phyloP scores from a whole-genome alignment of 2,329 filamentous ascomycete genomes.

The Colletotrichum incanum region DNA sequence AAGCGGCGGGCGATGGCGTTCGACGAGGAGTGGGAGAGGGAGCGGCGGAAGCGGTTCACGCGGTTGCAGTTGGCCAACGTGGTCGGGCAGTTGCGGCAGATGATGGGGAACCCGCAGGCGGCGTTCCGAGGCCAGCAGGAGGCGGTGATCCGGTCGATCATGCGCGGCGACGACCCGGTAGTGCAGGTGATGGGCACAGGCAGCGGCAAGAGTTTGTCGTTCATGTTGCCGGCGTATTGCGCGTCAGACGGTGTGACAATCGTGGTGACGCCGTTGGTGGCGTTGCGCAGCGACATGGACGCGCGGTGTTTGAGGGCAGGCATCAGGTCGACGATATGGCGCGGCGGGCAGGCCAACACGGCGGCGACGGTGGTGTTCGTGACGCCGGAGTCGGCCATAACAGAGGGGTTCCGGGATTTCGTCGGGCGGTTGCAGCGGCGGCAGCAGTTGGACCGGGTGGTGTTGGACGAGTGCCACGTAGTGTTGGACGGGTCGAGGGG shows the following conservation, averaged over 20 bases:
- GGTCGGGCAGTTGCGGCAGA: slow-evolving; percentile 23
- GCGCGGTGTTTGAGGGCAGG: neutral
- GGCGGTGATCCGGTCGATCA: slow-evolving; percentile 35
- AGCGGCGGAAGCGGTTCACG: too few relatives aligned
- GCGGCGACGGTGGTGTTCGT: neutral
- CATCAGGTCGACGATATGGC: too few relatives aligned
- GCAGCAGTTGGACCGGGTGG: neutral
- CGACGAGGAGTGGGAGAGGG: too few relatives aligned
- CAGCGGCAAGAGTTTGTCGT: slow-evolving; percentile 44
- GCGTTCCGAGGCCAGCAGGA: slow-evolving; percentile 34
- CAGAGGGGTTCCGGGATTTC: neutral
- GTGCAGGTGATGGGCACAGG: slow-evolving; percentile 40
- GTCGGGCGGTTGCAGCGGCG: neutral
- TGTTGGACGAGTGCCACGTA: neutral
- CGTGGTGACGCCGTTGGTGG: slow-evolving; percentile 38
- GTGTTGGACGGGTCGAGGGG: neutral
- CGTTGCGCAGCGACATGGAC: slow-evolving; percentile 31
- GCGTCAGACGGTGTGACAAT: slow-evolving; percentile 24
- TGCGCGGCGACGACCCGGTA: slow-evolving; percentile 26
- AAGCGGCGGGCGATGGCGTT: too few relatives aligned
- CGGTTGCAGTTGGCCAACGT: neutral
- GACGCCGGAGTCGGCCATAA: neutral
- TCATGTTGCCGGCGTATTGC: slow-evolving; percentile 43
- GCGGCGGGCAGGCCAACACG: too few relatives aligned
- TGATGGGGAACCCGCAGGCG: slow-evolving; percentile 18